Conservation (phyloP, 257 asterid species). For the Euphrasia confusa region DNA sequence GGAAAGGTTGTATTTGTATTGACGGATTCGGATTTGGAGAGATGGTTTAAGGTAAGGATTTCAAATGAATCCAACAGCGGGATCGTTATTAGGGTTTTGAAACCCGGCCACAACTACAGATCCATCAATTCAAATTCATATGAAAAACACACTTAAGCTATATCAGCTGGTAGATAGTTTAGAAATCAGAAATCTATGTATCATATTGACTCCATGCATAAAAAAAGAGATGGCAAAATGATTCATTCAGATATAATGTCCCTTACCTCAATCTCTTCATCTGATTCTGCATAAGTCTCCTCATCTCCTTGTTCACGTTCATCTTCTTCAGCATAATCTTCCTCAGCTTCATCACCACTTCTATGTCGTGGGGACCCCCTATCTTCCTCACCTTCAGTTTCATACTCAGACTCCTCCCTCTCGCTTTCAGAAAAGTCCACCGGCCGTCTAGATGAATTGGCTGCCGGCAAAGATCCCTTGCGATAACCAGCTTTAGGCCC, state of each 20-base stretch:
- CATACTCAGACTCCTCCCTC: constrained; percentile 91
- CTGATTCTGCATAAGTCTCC: constrained; percentile 73
- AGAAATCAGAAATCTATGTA: neutral
- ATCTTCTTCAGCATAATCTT: constrained; percentile 71
- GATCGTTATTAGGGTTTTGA: neutral
- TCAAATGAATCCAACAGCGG: neutral
- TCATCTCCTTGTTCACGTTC: constrained; percentile 60
- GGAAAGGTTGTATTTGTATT: neutral
- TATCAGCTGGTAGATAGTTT: constrained; percentile 6
- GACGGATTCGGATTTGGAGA: neutral
- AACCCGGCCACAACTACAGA: neutral
- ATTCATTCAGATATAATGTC: constrained; percentile 7
- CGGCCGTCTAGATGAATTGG: constrained; percentile 67
- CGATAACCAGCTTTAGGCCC: constrained; percentile 53
- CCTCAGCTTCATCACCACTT: constrained; percentile 54
- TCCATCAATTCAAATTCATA: neutral
- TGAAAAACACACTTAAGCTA: neutral
- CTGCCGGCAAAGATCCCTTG: constrained; percentile 46
- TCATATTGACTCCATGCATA: neutral
- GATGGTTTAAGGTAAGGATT: neutral
- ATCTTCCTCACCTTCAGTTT: constrained; percentile 88
- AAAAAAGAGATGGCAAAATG: neutral
- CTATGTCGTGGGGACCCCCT: constrained; percentile 49
- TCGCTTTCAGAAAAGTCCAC: constrained; percentile 79
- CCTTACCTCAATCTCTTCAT: constrained; percentile 86